Base-by-base conservation (phyloP, 305 asterid species). In the Fraxinus baroniana region DNA sequence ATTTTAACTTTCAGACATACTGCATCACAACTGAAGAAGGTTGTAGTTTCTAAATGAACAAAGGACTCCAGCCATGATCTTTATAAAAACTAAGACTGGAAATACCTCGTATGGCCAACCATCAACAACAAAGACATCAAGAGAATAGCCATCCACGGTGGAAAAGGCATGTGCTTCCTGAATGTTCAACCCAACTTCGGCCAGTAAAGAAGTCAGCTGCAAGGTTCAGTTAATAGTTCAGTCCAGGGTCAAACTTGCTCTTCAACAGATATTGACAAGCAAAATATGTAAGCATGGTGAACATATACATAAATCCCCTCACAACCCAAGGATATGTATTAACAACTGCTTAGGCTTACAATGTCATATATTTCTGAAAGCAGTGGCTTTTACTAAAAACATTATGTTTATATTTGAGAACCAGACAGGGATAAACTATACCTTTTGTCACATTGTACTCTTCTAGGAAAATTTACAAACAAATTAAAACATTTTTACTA, bases 91-190 rank as follows among this genome's bases (percentile, higher is more conserved):
- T 17, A 71, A 74, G 84, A 52, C 77, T 37, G 57, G n/a, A 74
- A 52, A 81, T 91, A 94, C 99, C 98, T 95, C 98, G 84, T 80
- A 85, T 68, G 91, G 94, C 99, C 98, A 95, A 83, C 98, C 99
- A 84, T 94, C 97, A 87, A 95, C 99, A 80, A 95, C 99, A 83
- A 95, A 95, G 80, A 95, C 98, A 87, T 95, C 98, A 68, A 95
- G 88, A 39, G 99, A 94, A 85, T 90, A 95, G 86, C 98, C 98
- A 90, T 95, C 99, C 55, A 86, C 89, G 7, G 98, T 93, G 78
- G 99, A 95, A 91, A 95, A 95, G 77, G 93, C 98, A 82, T 94
- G 99, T 78, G 99, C 99, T 88, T 95, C 99, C 87, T 90, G 97
- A 91, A 95, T 95, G 85, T 95, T 95, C 85, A 95, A 88, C 82